These are phyloP conservation scores for Cymbidium sinense DNA, from an alignment of 106 monocot genomes.

Conservation along the genomic window DNA sequence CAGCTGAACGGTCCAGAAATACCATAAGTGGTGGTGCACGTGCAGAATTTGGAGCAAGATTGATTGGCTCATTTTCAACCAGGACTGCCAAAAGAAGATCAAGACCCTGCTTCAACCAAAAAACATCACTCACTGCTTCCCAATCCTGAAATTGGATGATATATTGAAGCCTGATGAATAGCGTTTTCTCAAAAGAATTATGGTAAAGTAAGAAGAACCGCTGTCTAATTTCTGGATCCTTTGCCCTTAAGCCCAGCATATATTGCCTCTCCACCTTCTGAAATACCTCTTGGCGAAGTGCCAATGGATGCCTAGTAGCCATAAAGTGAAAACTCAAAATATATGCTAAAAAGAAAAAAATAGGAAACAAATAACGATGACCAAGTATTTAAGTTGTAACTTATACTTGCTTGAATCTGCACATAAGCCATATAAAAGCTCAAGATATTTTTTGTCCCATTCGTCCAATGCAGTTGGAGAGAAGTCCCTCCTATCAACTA, in stretches of 20 bases:
- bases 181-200: slow-evolving; percentile 62
- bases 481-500: slow-evolving; percentile 80
- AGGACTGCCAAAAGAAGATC: slow-evolving; percentile 89
- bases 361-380: not conserved
- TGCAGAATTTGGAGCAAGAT: slow-evolving; percentile 88
- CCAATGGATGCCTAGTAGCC: slow-evolving; percentile 48
- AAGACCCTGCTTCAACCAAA: slow-evolving; percentile 97
- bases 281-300: slow-evolving; percentile 84
- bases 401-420: slow-evolving; percentile 84
- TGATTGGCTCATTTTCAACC: slow-evolving; percentile 89
- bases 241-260: slow-evolving; percentile 94
- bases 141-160: slow-evolving; percentile 94
- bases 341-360: not conserved
- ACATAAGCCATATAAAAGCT: slow-evolving; percentile 89
- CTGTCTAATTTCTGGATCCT: slow-evolving; percentile 75
- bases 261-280: slow-evolving; percentile 92
- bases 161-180: slow-evolving; percentile 83
- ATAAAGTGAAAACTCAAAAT: not conserved
- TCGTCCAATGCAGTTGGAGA: slow-evolving; percentile 49
- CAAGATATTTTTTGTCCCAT: slow-evolving; percentile 92
- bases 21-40: slow-evolving; percentile 71
- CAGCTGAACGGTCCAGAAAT: slow-evolving; percentile 30
- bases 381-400: not conserved
- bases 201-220: slow-evolving; percentile 87
- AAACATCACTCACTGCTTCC: slow-evolving; percentile 96